These are phyloP conservation scores for Cicer arietinum DNA, from an alignment of 306 rosid genomes.

Conservation along the genomic window DNA sequence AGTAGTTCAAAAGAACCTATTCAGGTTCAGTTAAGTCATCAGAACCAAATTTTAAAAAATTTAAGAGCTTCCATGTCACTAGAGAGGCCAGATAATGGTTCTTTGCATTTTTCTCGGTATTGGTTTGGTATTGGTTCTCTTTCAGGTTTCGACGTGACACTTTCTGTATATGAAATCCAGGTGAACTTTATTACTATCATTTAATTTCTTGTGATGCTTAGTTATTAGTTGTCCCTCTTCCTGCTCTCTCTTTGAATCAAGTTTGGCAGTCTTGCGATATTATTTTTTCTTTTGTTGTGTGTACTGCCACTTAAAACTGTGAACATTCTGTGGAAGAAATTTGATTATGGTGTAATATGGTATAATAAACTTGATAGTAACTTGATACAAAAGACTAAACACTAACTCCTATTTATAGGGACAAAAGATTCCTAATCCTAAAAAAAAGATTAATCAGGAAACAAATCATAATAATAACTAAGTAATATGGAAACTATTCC, in stretches of 20 bases:
- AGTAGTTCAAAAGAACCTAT: slow-evolving; percentile 59
- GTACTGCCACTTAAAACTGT: slow-evolving; percentile 1
- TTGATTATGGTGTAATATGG: not conserved
- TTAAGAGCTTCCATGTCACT: slow-evolving; percentile 62
- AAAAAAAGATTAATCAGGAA: not conserved
- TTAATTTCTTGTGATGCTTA: slow-evolving; percentile 33
- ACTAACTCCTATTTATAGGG: too few relatives aligned
- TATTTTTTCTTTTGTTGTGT: slow-evolving; percentile 9
- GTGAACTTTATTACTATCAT: slow-evolving; percentile 49
- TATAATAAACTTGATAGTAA: slow-evolving; percentile 4
- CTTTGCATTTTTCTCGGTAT: slow-evolving; percentile 45
- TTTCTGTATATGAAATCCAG: slow-evolving; percentile 78
- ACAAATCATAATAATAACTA: not conserved
- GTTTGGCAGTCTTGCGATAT: not conserved
- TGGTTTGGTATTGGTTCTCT: slow-evolving; percentile 77
- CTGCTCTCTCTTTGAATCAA: not conserved
- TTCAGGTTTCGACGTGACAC: slow-evolving; percentile 65
- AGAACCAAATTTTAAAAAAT: slow-evolving; percentile 62
- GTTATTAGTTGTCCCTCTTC: slow-evolving; percentile 23
- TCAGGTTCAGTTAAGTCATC: slow-evolving; percentile 51
- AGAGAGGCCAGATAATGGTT: slow-evolving; percentile 56
- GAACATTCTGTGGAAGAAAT: slow-evolving; percentile 10
- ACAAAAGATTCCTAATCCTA: too few relatives aligned
- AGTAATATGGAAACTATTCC: not conserved
- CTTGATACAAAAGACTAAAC: not conserved